Base-by-base conservation (phyloP, 78 protist genomes). In the Dictyostelium intermedium region DNA sequence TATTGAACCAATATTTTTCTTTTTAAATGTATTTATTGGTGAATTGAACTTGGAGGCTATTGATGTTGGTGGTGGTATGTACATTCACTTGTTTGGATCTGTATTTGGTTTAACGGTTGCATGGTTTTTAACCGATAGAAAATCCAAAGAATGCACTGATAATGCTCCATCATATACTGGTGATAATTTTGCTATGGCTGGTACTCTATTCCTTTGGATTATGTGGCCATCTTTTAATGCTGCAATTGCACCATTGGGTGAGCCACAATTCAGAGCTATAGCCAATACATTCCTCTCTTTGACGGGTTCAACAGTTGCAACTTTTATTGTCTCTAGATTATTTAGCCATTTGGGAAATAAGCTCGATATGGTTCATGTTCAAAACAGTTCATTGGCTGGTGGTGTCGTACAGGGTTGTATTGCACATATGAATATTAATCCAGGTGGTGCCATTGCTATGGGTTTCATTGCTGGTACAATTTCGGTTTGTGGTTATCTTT, bases 211-310 rank as follows among this genome's bases (percentile, higher is more conserved):
- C 91, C 91, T 95, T 30, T 91, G 85, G 87, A 83, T 95, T 81
- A 95, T 84, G 97, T 98, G 99, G 99, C 99, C 99, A n/a, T 37
- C 85, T 37, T 98, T 98, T 97, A 98, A 98, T 80, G 98, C 97
- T 4, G 97, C 98, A 5, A 91, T 96, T 27, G 97, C 97, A 3
- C 61, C 91, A 14, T 76, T 43, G 18, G 89, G 85, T 30, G 74
- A 34, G 11, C 79, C 93, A 50, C 93, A 95, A 92, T 37, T 78
- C 30, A 18, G 97, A 16, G 92, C 96, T 3, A 63, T 87, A 25
- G 76, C 93, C 32, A 95, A 95, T 27, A 95, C 94, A 3, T 85
- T 91, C 85, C 47, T 95, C 27, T 60, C 80, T 2, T 32, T 91
- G 20, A 77, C 92, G 16, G 85, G 89, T 25, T 47, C 84, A 14